Evolutionary conservation across 1,139 yeast genomes (phyloP).

Genomic region (Scheffersomyces quercinus): DNA sequence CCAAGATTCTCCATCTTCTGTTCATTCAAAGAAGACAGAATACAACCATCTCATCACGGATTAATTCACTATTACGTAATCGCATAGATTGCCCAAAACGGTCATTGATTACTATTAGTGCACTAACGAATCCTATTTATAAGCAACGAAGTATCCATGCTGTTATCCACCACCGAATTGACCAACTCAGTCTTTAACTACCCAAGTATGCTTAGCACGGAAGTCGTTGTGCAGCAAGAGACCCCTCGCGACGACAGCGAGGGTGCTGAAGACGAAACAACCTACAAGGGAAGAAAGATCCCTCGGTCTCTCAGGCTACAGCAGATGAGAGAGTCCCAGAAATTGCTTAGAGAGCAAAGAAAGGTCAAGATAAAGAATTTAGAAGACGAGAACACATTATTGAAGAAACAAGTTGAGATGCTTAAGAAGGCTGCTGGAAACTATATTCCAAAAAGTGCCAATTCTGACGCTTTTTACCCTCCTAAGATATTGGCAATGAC

Average conservation of each 20-base stretch:
- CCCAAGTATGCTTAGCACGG: background rate
- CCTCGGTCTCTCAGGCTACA: slow-evolving; percentile 5
- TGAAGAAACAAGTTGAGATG: slow-evolving; percentile 2
- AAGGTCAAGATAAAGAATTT: slow-evolving; percentile 4
- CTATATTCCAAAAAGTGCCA: background rate
- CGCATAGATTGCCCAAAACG: no score
- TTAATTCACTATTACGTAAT: no score
- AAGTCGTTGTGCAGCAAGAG: background rate
- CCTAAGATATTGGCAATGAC: background rate
- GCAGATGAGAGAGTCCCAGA: slow-evolving; percentile 10
- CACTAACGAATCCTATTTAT: no score
- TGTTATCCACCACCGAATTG: background rate
- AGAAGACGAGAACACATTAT: slow-evolving; percentile 5
- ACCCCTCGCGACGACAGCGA: background rate
- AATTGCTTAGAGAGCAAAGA: slow-evolving; percentile 6
- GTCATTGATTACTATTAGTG: no score
- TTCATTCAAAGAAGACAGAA: no score
- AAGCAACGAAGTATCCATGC: no score
- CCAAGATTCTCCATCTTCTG: no score
- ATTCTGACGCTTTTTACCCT: background rate
- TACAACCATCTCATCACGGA: no score
- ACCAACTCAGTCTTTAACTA: background rate
- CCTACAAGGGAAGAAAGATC: slow-evolving; percentile 5
- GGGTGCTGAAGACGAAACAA: slow-evolving; percentile 2
- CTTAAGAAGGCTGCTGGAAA: background rate